A percentile compares a stretch with the other conserved stretches of the same genome.
phyloP scores from a whole-genome alignment of 2,329 filamentous ascomycete species.

The Phialophora macrospora region DNA sequence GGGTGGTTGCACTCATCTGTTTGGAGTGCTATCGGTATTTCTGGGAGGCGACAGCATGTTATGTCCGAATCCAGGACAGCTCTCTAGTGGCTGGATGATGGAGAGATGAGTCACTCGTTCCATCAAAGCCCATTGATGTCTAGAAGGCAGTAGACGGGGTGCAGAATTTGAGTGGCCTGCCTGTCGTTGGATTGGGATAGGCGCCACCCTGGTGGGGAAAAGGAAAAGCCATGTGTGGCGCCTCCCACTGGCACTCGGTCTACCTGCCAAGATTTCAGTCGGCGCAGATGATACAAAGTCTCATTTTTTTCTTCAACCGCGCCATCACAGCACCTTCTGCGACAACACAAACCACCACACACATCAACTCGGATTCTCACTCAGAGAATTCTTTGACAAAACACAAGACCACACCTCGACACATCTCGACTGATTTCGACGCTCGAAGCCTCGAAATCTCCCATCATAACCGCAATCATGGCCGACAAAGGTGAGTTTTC shows the following conservation, averaged over 20 bases:
- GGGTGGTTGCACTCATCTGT: slow-evolving; percentile 12
- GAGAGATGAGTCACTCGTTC: slow-evolving; percentile 6
- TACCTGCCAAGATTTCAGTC: neutral
- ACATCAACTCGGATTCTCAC: slow-evolving; percentile 36
- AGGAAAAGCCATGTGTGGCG: neutral
- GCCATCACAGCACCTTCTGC: slow-evolving; percentile 15
- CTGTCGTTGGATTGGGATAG: neutral
- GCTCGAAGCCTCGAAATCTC: slow-evolving; percentile 11
- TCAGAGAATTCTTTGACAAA: slow-evolving; percentile 33
- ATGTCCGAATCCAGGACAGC: neutral
- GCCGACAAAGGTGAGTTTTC: slow-evolving; percentile 74
- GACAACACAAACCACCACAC: slow-evolving; percentile 25
- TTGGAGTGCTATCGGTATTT: neutral
- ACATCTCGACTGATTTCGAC: slow-evolving; percentile 28
- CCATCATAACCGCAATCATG: slow-evolving; percentile 77
- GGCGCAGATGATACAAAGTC: neutral
- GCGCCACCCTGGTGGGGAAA: neutral
- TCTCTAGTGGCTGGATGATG: neutral
- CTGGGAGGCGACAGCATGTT: neutral
- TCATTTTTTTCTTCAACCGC: slow-evolving; percentile 25
- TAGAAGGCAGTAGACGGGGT: slow-evolving; percentile 4
- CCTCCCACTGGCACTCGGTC: neutral
- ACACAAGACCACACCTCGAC: slow-evolving; percentile 11
- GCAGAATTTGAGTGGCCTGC: neutral
- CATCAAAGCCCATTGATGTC: neutral